Conservation (phyloP, 371 early-diverging fungal species). For the Syncephalastrum racemosum region DNA sequence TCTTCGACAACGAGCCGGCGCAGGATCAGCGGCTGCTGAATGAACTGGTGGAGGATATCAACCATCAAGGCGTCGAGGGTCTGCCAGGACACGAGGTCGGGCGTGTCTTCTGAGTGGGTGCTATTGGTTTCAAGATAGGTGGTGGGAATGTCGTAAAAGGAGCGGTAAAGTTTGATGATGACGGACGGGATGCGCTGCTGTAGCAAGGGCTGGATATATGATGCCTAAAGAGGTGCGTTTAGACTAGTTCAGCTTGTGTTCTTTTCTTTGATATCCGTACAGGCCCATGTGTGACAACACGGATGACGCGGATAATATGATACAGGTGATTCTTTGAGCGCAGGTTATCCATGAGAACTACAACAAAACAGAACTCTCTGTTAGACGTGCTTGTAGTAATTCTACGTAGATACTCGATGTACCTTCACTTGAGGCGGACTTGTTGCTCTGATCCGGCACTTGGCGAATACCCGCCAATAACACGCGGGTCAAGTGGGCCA, state of each 20-base stretch:
- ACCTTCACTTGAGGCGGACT: slow-evolving; percentile 47
- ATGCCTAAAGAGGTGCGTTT: slow-evolving; percentile 16
- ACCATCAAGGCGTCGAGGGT: slow-evolving; percentile 30
- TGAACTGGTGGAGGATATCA: slow-evolving; percentile 39
- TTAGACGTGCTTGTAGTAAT: too few relatives aligned
- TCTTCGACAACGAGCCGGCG: slow-evolving; percentile 44
- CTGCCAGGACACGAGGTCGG: slow-evolving; percentile 24
- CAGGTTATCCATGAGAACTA: slow-evolving; percentile 44
- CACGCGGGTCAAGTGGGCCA: slow-evolving; percentile 36
- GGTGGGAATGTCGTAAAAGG: slow-evolving; percentile 43
- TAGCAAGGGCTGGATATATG: slow-evolving; percentile 33
- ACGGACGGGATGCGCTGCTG: slow-evolving; percentile 50
- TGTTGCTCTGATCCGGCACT: slow-evolving; percentile 37
- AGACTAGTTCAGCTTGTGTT: not conserved
- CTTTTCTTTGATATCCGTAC: slow-evolving; percentile 23
- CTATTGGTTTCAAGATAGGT: slow-evolving; percentile 15
- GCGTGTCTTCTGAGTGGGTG: slow-evolving; percentile 3
- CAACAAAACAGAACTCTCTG: not conserved
- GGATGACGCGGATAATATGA: slow-evolving; percentile 35
- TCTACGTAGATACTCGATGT: slow-evolving; percentile 9
- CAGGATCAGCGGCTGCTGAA: slow-evolving; percentile 31
- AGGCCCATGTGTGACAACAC: slow-evolving; percentile 41
- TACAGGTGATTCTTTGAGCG: slow-evolving; percentile 43
- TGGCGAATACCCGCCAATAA: slow-evolving; percentile 42
- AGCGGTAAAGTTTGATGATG: slow-evolving; percentile 46